These are phyloP conservation scores for Dispira simplex DNA, from an alignment of 192 early-diverging fungal genomes.

Conservation along the genomic window DNA sequence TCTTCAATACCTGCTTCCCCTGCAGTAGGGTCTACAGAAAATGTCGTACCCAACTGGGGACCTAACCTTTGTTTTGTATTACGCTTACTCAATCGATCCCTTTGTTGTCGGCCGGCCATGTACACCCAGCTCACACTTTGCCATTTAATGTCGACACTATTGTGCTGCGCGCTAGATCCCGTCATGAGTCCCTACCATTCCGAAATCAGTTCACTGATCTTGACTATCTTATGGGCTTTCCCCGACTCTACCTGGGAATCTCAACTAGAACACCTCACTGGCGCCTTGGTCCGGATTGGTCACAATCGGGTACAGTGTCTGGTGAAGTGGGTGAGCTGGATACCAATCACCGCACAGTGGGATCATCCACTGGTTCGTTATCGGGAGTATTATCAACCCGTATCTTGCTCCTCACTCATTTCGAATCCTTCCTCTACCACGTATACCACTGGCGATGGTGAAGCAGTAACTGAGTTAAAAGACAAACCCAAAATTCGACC, in stretches of 20 bases:
- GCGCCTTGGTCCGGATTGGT: not conserved
- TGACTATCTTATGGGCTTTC: not conserved
- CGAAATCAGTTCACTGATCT: not conserved
- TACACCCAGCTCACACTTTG: not conserved
- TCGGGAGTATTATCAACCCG: too few relatives aligned
- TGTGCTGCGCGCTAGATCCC: constrained; percentile 5
- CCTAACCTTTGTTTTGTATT: not conserved
- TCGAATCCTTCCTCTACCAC: too few relatives aligned
- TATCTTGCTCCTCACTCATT: too few relatives aligned
- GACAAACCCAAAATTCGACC: too few relatives aligned
- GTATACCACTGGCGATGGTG: too few relatives aligned
- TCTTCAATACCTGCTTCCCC: not conserved
- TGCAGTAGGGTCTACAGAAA: too few relatives aligned
- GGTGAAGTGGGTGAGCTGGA: not conserved
- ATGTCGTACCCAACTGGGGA: not conserved
- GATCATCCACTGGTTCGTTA: too few relatives aligned
- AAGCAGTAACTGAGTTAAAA: too few relatives aligned
- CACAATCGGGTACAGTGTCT: not conserved
- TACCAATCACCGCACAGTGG: too few relatives aligned
- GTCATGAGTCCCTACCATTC: not conserved
- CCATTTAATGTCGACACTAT: not conserved
- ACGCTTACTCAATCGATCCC: not conserved
- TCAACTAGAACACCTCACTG: not conserved
- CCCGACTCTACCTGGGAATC: not conserved
- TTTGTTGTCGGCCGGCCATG: not conserved